Evolutionary conservation across 2,329 filamentous ascomycete species (phyloP), one percentile per base, ranked within the genome.

Genomic region (Neopestalotiopsis sp.): DNA sequence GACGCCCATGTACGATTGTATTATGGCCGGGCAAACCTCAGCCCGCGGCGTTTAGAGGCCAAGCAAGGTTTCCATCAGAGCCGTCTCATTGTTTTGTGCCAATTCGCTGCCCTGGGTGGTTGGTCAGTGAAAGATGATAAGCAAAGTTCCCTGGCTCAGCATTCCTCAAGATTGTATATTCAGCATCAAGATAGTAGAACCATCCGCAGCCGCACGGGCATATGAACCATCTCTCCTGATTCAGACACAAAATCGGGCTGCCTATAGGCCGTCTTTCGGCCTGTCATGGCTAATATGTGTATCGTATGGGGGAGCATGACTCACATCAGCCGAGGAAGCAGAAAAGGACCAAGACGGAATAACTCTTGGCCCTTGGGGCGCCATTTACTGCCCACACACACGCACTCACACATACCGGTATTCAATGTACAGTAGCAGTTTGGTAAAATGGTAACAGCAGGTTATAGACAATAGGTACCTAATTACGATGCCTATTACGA

Each of bases 11-110:
- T 30, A 30, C 28, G 28, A 42, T 17, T 20, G 53, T 32, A 49
- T 61, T 40, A 34, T 17, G 17, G 24, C 63, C 63, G 63, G 63
- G 61, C 20, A 64, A 49, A 64, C 38, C 38, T 64, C 40, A 30
- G 38, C 61, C 61, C 61, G 61, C 40, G 20, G 32, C 30, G 59
- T 62, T 34, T 30, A 62, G 59, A 40, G 59, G 59, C 7, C 34
- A 32, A 42, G 34, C 12, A 42, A 63, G 34, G n/a, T 24, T 28
- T 45, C 30, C 20, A 24, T 38, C 61, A 28, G 12, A 30, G n/a
- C 38, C 17, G 34, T 45, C 61, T 34, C 10, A 12, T 24, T 12
- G 32, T 63, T 12, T 9, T 40, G 14, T 12, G 61, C 32, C 61
- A 38, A 10, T 38, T 38, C 6, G 34, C 34, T 10, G 34, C 7